Base-by-base conservation (phyloP, 768 basidiomycete genomes). In the Leucocoprinus leucothites region DNA sequence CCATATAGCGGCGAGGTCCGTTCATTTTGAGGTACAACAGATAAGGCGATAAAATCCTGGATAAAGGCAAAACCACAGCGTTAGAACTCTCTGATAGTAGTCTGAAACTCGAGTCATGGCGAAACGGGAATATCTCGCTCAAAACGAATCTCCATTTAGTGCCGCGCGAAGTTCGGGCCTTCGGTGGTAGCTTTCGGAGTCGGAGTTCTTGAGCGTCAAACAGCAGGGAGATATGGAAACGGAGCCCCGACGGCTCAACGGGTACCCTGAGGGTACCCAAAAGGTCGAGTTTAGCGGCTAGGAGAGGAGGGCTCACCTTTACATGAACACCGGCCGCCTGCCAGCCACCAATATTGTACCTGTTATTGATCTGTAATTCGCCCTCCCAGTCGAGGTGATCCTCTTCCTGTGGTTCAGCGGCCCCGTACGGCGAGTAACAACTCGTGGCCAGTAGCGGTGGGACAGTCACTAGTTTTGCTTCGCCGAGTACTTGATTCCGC, bases 311-410 rank as follows among this genome's bases (percentile, higher is more conserved):
- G 63, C 70, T 61, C 53, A 76, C 78, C 65, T 75, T 74, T 42
- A 78, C 72, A 14, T 67, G 58, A 2, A 84, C 65, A 40, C 74
- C 71, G 11, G 65, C 74, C 1, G 76, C 73, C 26, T 52, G 61
- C 67, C 87, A 87, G 8, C 78, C 69, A 24, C 79, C 77, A 41
- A 71, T 69, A 0, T 64, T 67, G 41, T 77, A 65, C 40, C 76
- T 69, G n/a, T 70, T 62, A 11, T 65, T 60, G 42, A 72, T 69
- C 25, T 62, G 63, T 13, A 86, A 57, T 53, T 79, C 75, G 11
- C 85, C 86, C 57, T 81, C 82, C 78, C 85, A 89, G 59, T 87
- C 84, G 1, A 87, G 67, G 58, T 77, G 70, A 31, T 73, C 74
- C 44, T 74, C 68, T 26, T 74, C 74, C 46, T 72, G 67, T 21